Percentiles rank a stretch among this genome's conserved stretches.
Conservation (phyloP, 2,329 filamentous ascomycete genomes). For the Hirsutella thompsonii region DNA sequence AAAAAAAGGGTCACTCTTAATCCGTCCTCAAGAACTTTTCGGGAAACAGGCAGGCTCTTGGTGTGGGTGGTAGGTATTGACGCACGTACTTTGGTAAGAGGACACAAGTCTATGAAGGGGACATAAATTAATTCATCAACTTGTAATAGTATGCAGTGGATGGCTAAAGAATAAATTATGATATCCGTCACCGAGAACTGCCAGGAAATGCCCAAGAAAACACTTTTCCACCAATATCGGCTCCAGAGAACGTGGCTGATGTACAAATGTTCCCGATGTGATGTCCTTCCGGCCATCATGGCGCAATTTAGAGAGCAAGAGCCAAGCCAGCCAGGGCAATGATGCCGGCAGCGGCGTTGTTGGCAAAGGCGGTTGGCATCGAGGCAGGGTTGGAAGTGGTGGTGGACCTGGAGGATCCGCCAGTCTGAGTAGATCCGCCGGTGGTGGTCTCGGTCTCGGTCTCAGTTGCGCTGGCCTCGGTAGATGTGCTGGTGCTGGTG, state of each 20-base stretch:
- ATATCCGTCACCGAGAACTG: too few species aligned
- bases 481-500: background rate
- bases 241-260: too few species aligned
- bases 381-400: slow-evolving; percentile 8
- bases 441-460: too few species aligned
- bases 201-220: too few species aligned
- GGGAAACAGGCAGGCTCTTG: too few species aligned
- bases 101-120: too few species aligned
- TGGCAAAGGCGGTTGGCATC: slow-evolving; percentile 9
- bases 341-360: slow-evolving; percentile 7
- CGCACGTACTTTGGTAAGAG: too few species aligned
- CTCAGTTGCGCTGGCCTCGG: background rate
- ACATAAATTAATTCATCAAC: background rate
- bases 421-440: background rate
- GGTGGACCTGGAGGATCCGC: background rate
- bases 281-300: background rate
- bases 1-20: background rate
- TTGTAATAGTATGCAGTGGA: background rate
- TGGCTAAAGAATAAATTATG: too few species aligned
- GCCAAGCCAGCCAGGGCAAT: slow-evolving; percentile 10
- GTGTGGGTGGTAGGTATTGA: too few species aligned
- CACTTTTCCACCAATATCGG: too few species aligned
- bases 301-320: slow-evolving; percentile 4
- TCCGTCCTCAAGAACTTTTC: too few species aligned
- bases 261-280: background rate